Conservation (phyloP, 2,329 filamentous ascomycete genomes). For the Hymenoscyphus albidus region DNA sequence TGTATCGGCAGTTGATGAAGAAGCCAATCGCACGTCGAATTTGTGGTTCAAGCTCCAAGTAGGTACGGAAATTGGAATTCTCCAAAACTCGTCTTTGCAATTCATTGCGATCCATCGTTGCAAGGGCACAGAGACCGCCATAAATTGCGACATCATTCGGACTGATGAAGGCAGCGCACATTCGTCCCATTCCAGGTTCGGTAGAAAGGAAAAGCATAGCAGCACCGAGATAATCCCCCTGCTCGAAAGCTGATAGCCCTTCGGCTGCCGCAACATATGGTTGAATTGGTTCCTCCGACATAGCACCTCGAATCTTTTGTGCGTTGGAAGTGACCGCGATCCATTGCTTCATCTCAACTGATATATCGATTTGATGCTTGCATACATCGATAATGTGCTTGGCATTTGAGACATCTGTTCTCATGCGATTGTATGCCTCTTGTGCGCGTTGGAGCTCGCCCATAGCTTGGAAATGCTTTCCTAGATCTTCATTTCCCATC, state of each 20-base stretch:
- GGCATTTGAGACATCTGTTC: constrained; percentile 79
- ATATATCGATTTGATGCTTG: constrained; percentile 71
- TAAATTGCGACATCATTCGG: constrained; percentile 90
- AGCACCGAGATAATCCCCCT: constrained; percentile 58
- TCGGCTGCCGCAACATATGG: constrained; percentile 54
- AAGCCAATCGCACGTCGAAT: constrained; percentile 85
- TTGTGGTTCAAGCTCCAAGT: constrained; percentile 89
- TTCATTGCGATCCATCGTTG: constrained; percentile 77
- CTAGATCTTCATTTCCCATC: constrained; percentile 95
- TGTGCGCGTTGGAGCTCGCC: constrained; percentile 70
- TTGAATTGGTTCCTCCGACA: constrained; percentile 39
- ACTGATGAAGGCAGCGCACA: constrained; percentile 68
- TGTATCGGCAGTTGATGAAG: constrained; percentile 89
- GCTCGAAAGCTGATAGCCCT: constrained; percentile 58
- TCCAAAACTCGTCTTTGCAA: constrained; percentile 75
- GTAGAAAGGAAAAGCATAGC: constrained; percentile 58
- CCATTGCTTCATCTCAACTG: constrained; percentile 77
- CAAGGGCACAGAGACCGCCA: constrained; percentile 83
- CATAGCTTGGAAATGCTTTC: constrained; percentile 73
- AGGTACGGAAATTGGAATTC: constrained; percentile 75
- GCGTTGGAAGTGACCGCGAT: constrained; percentile 59
- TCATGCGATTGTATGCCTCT: constrained; percentile 81
- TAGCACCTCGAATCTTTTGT: constrained; percentile 60
- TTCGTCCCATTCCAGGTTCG: constrained; percentile 44
- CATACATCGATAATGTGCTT: constrained; percentile 82